Evolutionary conservation across 805 yeast species (phyloP), one percentile per base, ranked within the genome.

Genomic region (Diddensiella santjacobensis): DNA sequence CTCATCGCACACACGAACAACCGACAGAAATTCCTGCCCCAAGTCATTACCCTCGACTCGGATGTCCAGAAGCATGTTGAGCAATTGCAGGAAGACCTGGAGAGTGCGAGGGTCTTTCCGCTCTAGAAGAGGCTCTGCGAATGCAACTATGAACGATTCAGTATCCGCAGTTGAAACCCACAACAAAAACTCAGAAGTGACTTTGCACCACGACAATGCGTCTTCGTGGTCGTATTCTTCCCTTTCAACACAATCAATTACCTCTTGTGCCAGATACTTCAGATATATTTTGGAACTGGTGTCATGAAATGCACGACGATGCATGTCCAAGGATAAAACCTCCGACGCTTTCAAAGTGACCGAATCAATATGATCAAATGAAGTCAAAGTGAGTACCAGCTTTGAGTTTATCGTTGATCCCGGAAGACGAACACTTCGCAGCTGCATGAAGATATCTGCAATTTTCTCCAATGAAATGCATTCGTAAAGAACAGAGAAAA

Each of bases 401-500:
- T 54, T 13, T 30, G 47, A 4, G 20, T 31, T 40, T 53, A 58
- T 51, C 52, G 61, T 31, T 48, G 56, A n/a, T 17, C 61, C 57
- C 11, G 62, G 47, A 24, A 60, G 49, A 29, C 58, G 59, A 39
- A 64, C 58, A 42, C 53, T 8, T 41, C 47, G 44, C 51, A 61
- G 17, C 46, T 47, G 44, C 54, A 61, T 40, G 38, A 66, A 60
- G 3, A 72, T 55, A 13, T 67, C 69, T 3, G 69, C 60, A 1
- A 73, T 54, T 1, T 64, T 53, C 13, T 66, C 59, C 3, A 76
- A 41, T 2, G 60, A 54, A 2, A 72, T 52, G 36, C 74, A 62
- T 17, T 68, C 72, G 45, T 71, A 66, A 10, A 68, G 48, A 1
- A 75, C 56, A 38, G 75, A 49, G 23, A 63, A 68, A n/a, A 67